Evolutionary conservation across 352 stramenopile species (phyloP).

Genomic region (Phytophthora kernoviae): DNA sequence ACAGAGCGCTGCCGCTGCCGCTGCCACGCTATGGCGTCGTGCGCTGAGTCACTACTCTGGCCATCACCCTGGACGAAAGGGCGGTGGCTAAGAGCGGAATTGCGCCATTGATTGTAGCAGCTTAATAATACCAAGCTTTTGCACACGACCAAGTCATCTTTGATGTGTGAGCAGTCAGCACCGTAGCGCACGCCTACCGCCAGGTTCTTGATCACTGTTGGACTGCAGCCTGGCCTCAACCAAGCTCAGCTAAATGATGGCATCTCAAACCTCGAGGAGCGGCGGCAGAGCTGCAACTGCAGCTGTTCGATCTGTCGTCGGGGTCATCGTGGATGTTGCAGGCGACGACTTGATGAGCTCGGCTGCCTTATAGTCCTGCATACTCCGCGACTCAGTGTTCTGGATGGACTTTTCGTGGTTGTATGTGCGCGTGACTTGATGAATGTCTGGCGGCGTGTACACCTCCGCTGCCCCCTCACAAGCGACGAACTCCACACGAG

Average conservation of each 20-base stretch:
- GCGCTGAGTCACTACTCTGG: constrained; percentile 1
- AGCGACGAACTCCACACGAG: constrained; percentile 78
- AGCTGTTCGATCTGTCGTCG: constrained; percentile 28
- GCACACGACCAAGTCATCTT: neutral
- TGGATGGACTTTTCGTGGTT: constrained; percentile 72
- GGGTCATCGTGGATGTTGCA: constrained; percentile 27
- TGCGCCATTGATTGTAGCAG: neutral
- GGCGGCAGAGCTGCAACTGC: constrained; percentile 21
- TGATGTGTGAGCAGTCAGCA: neutral
- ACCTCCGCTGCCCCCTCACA: constrained; percentile 42
- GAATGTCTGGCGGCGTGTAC: constrained; percentile 71
- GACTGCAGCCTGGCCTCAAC: neutral
- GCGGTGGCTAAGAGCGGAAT: constrained; percentile 6
- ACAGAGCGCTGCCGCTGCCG: constrained; percentile 8
- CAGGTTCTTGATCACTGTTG: neutral
- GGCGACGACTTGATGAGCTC: constrained; percentile 46
- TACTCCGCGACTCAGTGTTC: constrained; percentile 77
- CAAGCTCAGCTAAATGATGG: neutral
- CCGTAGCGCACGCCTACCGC: neutral
- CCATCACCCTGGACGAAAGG: constrained; percentile 18
- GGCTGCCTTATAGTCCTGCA: constrained; percentile 74
- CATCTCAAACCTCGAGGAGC: constrained; percentile 21
- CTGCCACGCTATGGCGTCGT: neutral
- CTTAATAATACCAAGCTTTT: constrained; percentile 11
- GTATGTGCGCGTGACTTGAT: constrained; percentile 73